phyloP scores from a whole-genome alignment of 306 rosid species.

The Lotus japonicus region DNA sequence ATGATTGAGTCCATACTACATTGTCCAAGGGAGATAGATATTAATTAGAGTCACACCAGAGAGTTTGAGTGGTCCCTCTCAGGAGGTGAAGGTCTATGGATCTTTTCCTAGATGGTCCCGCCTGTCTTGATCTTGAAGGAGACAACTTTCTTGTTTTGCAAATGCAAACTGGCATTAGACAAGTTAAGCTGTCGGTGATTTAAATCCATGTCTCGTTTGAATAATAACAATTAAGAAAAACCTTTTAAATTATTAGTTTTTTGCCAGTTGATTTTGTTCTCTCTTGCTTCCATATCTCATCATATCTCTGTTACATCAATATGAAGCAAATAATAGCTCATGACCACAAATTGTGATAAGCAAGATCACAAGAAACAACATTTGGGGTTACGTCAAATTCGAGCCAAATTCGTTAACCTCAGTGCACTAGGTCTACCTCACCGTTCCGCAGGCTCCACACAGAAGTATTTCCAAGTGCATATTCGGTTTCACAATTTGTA shows the following conservation, averaged over 20 bases:
- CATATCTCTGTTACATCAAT: constrained; percentile 3
- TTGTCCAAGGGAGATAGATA: not conserved
- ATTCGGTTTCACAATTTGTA: too few relatives aligned
- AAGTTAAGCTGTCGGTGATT: not conserved
- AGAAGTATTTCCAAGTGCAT: not conserved
- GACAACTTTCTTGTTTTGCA: not conserved
- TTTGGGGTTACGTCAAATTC: not conserved
- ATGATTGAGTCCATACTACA: too few relatives aligned
- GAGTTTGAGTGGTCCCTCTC: not conserved
- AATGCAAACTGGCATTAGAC: not conserved
- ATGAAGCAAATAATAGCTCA: not conserved
- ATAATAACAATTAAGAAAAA: not conserved
- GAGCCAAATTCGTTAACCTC: not conserved
- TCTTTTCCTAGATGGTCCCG: constrained; percentile 29
- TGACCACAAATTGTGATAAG: not conserved
- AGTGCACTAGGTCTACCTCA: not conserved
- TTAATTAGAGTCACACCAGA: not conserved
- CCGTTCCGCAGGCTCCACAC: not conserved
- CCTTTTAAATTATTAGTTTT: too few relatives aligned
- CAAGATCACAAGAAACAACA: not conserved
- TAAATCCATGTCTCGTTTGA: not conserved
- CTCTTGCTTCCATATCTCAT: not conserved
- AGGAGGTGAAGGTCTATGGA: not conserved
- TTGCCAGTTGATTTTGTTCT: not conserved
- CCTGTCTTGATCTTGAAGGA: not conserved